Conservation (phyloP, 176 grass and related monocot genomes). For the Ensete glaucum region DNA sequence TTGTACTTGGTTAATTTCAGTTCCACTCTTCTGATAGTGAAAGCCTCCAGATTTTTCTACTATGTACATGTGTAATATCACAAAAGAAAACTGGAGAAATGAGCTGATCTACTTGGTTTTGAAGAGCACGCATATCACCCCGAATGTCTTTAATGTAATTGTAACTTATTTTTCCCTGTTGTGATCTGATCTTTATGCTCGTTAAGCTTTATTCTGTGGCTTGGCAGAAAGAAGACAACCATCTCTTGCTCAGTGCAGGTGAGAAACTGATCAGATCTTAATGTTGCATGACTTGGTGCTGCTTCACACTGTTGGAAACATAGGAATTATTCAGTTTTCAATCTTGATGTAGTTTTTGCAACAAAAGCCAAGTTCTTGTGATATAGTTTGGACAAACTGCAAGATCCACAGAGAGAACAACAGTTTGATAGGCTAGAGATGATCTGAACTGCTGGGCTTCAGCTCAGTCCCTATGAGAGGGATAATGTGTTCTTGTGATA, state of each 20-base stretch:
- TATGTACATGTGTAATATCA: constrained; percentile 22
- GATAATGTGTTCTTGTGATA: too few species aligned
- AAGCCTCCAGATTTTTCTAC: constrained; percentile 2
- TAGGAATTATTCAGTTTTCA: too few species aligned
- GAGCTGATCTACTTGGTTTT: constrained; percentile 6
- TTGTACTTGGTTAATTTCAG: background rate
- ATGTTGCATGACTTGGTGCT: background rate
- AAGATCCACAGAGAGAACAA: too few species aligned
- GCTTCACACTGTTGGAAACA: too few species aligned
- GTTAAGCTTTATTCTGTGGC: background rate
- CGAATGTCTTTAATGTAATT: constrained; percentile 3
- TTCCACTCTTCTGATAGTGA: background rate
- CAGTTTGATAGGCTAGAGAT: too few species aligned
- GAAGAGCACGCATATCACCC: background rate
- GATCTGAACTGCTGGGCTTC: too few species aligned
- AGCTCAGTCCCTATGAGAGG: too few species aligned
- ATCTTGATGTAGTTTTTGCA: too few species aligned
- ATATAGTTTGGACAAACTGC: too few species aligned
- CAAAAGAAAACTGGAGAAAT: constrained; percentile 3
- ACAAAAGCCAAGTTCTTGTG: too few species aligned
- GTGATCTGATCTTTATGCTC: background rate
- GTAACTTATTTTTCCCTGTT: background rate
- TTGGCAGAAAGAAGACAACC: background rate
- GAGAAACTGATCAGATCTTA: background rate
- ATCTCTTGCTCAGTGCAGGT: background rate